Evolutionary conservation across 2,329 filamentous ascomycete species (phyloP).

Genomic region (Xylariomycetidae sp.): DNA sequence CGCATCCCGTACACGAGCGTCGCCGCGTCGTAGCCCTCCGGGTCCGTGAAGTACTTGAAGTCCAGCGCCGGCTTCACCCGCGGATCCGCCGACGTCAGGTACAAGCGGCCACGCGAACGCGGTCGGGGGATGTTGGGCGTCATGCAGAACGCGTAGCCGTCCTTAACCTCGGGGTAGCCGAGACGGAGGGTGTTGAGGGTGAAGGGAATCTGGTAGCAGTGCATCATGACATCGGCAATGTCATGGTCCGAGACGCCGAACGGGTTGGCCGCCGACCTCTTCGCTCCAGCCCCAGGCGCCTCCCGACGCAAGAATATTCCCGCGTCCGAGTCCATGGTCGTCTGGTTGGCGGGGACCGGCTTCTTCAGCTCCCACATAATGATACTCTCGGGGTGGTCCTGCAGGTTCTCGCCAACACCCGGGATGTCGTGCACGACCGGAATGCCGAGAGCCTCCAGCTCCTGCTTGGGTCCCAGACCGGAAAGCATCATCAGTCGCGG

Average conservation of each 20-base stretch:
- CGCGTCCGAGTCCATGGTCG: slow-evolving; percentile 86
- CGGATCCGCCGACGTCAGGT: slow-evolving; percentile 70
- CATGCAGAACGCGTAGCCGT: slow-evolving; percentile 87
- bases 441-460: slow-evolving; percentile 49
- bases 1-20: slow-evolving; percentile 73
- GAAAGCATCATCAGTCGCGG: slow-evolving; percentile 59
- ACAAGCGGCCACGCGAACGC: slow-evolving; percentile 69
- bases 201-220: slow-evolving; percentile 94
- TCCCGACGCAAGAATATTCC: slow-evolving; percentile 83
- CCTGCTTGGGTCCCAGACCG: slow-evolving; percentile 48
- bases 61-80: slow-evolving; percentile 75
- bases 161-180: slow-evolving; percentile 56
- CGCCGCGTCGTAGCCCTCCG: slow-evolving; percentile 77
- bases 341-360: slow-evolving; percentile 71
- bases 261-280: slow-evolving; percentile 41
- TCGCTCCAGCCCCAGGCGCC: slow-evolving; percentile 58
- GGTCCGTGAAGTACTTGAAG: slow-evolving; percentile 85
- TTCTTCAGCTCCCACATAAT: slow-evolving; percentile 73
- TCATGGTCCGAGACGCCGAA: slow-evolving; percentile 57
- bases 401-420: slow-evolving; percentile 55
- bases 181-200: slow-evolving; percentile 77
- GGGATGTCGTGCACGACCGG: slow-evolving; percentile 51
- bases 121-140: slow-evolving; percentile 85
- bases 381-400: slow-evolving; percentile 55
- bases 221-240: slow-evolving; percentile 87